Conservation (phyloP, 805 yeast genomes). For the Saccharomyces jurei region DNA sequence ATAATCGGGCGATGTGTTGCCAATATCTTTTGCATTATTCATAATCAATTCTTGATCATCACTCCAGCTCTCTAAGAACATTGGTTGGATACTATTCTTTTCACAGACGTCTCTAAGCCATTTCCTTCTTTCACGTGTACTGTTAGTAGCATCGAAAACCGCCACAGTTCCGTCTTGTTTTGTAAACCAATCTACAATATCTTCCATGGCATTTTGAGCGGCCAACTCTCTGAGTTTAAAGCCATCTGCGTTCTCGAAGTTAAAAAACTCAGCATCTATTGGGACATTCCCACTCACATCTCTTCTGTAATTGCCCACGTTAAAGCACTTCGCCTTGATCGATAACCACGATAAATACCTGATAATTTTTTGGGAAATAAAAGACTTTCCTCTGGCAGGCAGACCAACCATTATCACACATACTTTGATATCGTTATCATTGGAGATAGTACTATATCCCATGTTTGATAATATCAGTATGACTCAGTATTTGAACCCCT, state of each 20-base stretch:
- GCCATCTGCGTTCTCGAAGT: conserved; percentile 58
- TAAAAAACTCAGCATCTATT: conserved; percentile 65
- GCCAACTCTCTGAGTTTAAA: conserved; percentile 58
- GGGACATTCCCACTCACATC: conserved; percentile 41
- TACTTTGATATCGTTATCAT: conserved; percentile 52
- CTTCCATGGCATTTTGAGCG: conserved; percentile 60
- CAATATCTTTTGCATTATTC: conserved; percentile 78
- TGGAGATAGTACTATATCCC: conserved; percentile 33
- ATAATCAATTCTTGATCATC: conserved; percentile 70
- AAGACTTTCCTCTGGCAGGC: conserved; percentile 89
- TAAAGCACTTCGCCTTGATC: conserved; percentile 77
- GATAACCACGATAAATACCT: conserved; percentile 90
- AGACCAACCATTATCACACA: conserved; percentile 86
- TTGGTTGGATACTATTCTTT: conserved; percentile 68
- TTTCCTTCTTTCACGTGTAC: conserved; percentile 64
- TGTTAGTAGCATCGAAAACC: conserved; percentile 87
- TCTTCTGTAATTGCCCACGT: conserved; percentile 81
- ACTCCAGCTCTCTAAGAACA: conserved; percentile 89
- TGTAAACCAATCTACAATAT: conserved; percentile 80
- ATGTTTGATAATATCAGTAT: conserved; percentile 2
- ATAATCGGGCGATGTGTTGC: conserved; percentile 81
- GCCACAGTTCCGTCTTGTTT: conserved; percentile 83
- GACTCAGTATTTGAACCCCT: not conserved
- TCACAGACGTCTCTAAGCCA: conserved; percentile 55
- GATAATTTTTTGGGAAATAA: conserved; percentile 89